Conservation (phyloP, 148 eudicot genomes). For the Selenicereus undatus region DNA sequence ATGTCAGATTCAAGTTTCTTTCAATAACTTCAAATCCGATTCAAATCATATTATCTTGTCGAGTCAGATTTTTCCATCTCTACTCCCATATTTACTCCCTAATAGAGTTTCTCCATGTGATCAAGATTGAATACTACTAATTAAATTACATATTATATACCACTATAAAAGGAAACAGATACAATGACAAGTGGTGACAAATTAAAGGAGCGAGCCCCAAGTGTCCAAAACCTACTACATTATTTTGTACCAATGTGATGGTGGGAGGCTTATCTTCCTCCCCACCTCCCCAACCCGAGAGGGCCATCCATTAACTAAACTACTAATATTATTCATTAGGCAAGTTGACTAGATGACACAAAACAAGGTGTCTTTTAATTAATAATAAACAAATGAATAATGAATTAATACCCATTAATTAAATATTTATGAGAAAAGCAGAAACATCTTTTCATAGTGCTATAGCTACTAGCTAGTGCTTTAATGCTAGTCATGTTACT, state of each 20-base stretch:
- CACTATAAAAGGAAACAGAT: not conserved
- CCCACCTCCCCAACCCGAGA: constrained; percentile 1
- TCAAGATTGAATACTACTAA: not conserved
- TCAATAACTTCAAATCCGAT: no score
- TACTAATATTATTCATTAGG: not conserved
- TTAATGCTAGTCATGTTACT: not conserved
- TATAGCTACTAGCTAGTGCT: not conserved
- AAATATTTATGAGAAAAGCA: no score
- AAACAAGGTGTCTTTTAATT: no score
- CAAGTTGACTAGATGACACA: not conserved
- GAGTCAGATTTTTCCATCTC: no score
- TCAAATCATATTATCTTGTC: no score
- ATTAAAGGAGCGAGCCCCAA: not conserved
- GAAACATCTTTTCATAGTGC: not conserved
- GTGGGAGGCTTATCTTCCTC: not conserved
- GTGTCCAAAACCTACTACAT: not conserved
- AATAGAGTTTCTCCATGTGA: no score
- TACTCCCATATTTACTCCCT: no score
- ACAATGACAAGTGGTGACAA: not conserved
- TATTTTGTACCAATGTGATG: not conserved
- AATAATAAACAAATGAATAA: not conserved
- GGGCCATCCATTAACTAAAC: not conserved
- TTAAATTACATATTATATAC: not conserved
- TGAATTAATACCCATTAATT: not conserved
- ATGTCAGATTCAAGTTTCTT: no score